Evolutionary conservation across 1,139 yeast genomes (phyloP).

Genomic region (Neolecta irregularis): DNA sequence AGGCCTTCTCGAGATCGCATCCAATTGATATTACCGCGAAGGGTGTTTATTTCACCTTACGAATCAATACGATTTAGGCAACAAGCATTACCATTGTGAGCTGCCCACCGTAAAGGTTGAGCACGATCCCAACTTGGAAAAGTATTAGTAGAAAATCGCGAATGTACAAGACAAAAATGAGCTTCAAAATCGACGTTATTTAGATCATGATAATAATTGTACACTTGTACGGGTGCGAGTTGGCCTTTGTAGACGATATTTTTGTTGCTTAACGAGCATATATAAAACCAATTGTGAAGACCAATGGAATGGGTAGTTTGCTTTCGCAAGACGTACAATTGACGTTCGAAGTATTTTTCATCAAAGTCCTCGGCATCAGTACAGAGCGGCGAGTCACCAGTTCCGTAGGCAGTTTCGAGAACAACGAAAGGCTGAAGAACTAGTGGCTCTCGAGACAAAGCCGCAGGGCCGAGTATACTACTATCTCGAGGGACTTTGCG

Average conservation of each 20-base stretch:
- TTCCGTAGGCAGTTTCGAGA: slow-evolving; percentile 37
- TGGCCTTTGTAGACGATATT: slow-evolving; percentile 96
- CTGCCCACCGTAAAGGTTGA: slow-evolving; percentile 93
- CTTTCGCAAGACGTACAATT: slow-evolving; percentile 71
- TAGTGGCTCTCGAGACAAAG: slow-evolving; percentile 81
- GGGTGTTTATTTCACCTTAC: slow-evolving; percentile 94
- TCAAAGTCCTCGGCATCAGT: slow-evolving; percentile 39
- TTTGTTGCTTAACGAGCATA: slow-evolving; percentile 77
- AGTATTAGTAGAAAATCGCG: slow-evolving; percentile 93
- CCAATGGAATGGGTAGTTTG: slow-evolving; percentile 85
- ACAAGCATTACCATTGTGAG: no score
- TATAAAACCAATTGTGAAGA: slow-evolving; percentile 91
- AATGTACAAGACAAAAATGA: slow-evolving; percentile 90
- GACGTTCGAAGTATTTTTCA: slow-evolving; percentile 61
- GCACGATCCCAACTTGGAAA: slow-evolving; percentile 99
- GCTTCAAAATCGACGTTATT: slow-evolving; percentile 86
- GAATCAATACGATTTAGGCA: no score
- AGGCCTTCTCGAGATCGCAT: slow-evolving; percentile 98
- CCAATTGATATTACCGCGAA: slow-evolving; percentile 97
- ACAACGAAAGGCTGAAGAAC: slow-evolving; percentile 82
- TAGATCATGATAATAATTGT: slow-evolving; percentile 84
- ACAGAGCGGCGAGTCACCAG: slow-evolving; percentile 22
- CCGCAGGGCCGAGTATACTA: slow-evolving; percentile 84
- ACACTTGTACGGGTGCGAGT: slow-evolving; percentile 90
- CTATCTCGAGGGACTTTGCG: slow-evolving; percentile 92